Evolutionary conservation across 306 rosid genomes (phyloP), one percentile per base, ranked within the genome.

Genomic region (Citrullus colocynthis): DNA sequence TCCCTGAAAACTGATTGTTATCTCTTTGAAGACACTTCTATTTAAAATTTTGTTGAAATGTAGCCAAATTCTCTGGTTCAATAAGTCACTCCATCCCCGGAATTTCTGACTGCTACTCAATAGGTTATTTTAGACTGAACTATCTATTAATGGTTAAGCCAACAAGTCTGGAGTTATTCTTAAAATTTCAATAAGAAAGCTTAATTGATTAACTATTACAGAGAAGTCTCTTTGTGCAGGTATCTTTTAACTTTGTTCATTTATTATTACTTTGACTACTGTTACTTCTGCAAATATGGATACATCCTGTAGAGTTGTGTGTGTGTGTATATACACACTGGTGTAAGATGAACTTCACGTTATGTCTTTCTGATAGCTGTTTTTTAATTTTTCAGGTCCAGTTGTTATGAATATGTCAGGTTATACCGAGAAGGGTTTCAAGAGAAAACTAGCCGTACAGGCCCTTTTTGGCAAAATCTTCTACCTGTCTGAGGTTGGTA

Each of bases 361-460:
- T 48, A 49, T 18, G 44, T 30, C 58, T 44, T 42, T 71, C 76
- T 73, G 44, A 73, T 73, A 1, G 9, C 44, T 73, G 10, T 61
- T 75, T 45, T 85, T 57, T 79, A 12, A 62, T 74, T 78, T 82
- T 85, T 77, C 91, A 95, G 97, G 98, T 54, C 98, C 98, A 30
- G 89, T 92, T 80, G 97, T 95, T 78, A 84, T 92, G 98, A 85
- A 92, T 48, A 75, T 82, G 77, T 81, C 97, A 17, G 97, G 98
- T 79, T 95, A 95, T 82, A 85, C 97, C 39, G 98, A 95, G 86
- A 91, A 71, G 87, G 98, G 97, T 84, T 95, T 95, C 85, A 95
- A 95, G 86, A 89, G 98, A 89, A 95, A 95, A 82, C 85, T 95
- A 76, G 98, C 97, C 30, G 93, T 92, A 72, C 96, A 92, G 83